A percentile compares a stretch with the other conserved stretches of the same genome.
These are phyloP conservation scores for Melanomma pulvis-pyrius DNA, from an alignment of 495 filamentous ascomycete genomes.

Conservation along the genomic window DNA sequence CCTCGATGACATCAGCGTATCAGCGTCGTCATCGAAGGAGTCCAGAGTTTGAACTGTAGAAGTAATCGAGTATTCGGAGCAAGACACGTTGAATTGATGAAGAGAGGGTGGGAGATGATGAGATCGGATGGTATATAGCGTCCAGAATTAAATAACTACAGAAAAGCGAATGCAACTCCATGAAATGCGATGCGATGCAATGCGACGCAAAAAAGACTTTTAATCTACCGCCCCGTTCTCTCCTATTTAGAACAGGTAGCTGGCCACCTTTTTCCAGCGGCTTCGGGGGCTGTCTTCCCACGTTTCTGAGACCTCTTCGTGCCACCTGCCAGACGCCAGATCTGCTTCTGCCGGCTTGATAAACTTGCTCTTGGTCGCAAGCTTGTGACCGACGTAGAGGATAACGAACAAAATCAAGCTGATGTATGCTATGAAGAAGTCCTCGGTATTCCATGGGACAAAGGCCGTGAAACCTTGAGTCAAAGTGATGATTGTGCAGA, in stretches of 20 bases:
- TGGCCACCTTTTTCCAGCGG: slow-evolving; percentile 25
- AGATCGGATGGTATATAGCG: slow-evolving; percentile 16
- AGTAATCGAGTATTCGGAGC: no score
- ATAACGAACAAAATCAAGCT: slow-evolving; percentile 37
- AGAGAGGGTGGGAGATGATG: background rate
- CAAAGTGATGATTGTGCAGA: slow-evolving; percentile 65
- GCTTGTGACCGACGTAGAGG: slow-evolving; percentile 41
- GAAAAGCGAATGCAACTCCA: background rate
- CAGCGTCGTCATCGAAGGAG: background rate
- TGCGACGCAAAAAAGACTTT: slow-evolving; percentile 15
- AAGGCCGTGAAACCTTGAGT: slow-evolving; percentile 73
- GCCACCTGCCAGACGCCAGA: slow-evolving; percentile 34
- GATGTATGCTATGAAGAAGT: slow-evolving; percentile 37
- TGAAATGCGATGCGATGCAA: background rate
- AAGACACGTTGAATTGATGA: background rate
- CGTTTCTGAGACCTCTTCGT: slow-evolving; percentile 35
- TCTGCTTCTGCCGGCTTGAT: slow-evolving; percentile 40
- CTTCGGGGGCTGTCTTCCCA: slow-evolving; percentile 31
- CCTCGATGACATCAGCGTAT: background rate
- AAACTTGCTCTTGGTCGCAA: slow-evolving; percentile 37
- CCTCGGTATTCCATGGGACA: slow-evolving; percentile 58
- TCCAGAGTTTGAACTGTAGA: background rate
- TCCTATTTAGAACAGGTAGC: slow-evolving; percentile 17
- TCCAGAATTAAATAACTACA: background rate
- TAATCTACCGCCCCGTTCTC: background rate